A percentile compares a stretch with the other conserved stretches of the same genome.
Evolutionary conservation across 2,329 filamentous ascomycete genomes (phyloP).

Genomic region (Fusarium beomiforme): DNA sequence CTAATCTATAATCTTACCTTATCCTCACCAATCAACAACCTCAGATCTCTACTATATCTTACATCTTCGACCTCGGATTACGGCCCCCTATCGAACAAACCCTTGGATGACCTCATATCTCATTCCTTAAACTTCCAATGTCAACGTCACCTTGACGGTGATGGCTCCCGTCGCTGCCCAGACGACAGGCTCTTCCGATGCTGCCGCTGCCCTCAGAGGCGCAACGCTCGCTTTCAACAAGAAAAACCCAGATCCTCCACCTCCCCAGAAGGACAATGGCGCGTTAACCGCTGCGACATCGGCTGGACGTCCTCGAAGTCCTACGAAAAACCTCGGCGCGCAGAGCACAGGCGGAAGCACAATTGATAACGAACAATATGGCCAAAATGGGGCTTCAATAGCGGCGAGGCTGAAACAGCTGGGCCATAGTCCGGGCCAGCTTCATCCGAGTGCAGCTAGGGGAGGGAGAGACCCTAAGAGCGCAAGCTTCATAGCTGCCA

Average conservation of each 20-base stretch:
- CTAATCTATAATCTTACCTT: slow-evolving; percentile 1
- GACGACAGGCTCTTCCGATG: slow-evolving; percentile 46
- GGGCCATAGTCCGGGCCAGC: slow-evolving; percentile 32
- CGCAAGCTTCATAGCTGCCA: slow-evolving; percentile 66
- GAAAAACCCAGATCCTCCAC: slow-evolving; percentile 42
- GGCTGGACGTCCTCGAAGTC: slow-evolving; percentile 46
- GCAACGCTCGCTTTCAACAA: slow-evolving; percentile 66
- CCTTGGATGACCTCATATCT: slow-evolving; percentile 27
- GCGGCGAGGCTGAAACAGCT: slow-evolving; percentile 41
- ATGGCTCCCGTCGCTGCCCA: slow-evolving; percentile 50
- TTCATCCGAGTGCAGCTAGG: slow-evolving; percentile 24
- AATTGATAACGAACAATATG: slow-evolving; percentile 32
- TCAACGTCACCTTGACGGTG: slow-evolving; percentile 39
- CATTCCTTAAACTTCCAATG: slow-evolving; percentile 22
- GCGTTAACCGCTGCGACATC: slow-evolving; percentile 59
- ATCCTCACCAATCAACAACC: not conserved
- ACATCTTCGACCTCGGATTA: not conserved
- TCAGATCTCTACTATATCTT: not conserved
- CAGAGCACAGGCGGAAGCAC: slow-evolving; percentile 54
- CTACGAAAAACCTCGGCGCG: slow-evolving; percentile 43
- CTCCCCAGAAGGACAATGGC: slow-evolving; percentile 47
- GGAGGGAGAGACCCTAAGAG: slow-evolving; percentile 56
- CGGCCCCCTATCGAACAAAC: not conserved
- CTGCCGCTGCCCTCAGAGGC: slow-evolving; percentile 62
- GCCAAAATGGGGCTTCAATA: slow-evolving; percentile 32